These are phyloP conservation scores for Schizonepeta tenuifolia DNA, from an alignment of 257 asterid genomes.

Conservation along the genomic window DNA sequence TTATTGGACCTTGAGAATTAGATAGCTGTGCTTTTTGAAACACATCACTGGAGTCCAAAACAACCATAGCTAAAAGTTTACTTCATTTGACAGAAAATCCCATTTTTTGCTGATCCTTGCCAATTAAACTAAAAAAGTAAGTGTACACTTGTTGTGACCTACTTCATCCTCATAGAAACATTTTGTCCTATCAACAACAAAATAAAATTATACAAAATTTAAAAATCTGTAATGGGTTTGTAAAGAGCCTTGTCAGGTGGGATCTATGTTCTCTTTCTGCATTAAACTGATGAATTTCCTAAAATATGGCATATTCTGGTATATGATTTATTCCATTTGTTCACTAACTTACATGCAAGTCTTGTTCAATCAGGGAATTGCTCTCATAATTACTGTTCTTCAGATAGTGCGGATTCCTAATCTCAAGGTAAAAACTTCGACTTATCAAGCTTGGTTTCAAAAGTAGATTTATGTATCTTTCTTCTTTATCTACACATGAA, in stretches of 20 bases:
- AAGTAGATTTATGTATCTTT: conserved; percentile 18
- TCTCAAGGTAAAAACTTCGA: conserved; percentile 70
- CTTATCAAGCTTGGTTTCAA: conserved; percentile 13
- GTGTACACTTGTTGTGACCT: not conserved
- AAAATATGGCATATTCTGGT: not conserved
- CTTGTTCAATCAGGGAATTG: conserved; percentile 68
- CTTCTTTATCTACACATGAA: conserved; percentile 20
- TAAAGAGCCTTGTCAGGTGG: not conserved
- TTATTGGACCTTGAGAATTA: not conserved
- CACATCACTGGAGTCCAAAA: not conserved
- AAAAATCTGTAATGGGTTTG: not conserved
- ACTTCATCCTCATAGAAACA: not conserved
- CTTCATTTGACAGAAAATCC: not conserved
- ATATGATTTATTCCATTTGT: not conserved
- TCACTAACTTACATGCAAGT: conserved; percentile 17
- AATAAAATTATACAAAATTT: too few species aligned
- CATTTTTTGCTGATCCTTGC: not conserved
- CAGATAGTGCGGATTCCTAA: conserved; percentile 92
- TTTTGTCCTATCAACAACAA: too few species aligned
- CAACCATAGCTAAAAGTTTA: not conserved
- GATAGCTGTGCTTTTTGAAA: not conserved
- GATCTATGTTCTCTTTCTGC: not conserved
- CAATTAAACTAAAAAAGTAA: not conserved
- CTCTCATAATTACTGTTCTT: conserved; percentile 85
- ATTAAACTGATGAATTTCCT: not conserved